phyloP scores from a whole-genome alignment of 1,284 basidiomycete species.

The Grifola frondosa region DNA sequence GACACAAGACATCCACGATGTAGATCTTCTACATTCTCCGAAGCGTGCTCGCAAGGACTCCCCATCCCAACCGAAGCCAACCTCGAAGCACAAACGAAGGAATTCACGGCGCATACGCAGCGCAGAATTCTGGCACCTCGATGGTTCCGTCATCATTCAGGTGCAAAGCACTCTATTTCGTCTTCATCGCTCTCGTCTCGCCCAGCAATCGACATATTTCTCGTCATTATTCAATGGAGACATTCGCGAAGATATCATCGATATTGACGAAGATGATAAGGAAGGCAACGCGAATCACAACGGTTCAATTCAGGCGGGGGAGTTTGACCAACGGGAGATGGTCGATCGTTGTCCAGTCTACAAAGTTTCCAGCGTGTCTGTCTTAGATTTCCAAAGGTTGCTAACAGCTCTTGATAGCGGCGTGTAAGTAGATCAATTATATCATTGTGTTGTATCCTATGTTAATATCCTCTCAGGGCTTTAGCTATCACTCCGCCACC shows the following conservation, averaged over 20 bases:
- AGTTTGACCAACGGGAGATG: constrained; percentile 7
- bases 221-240: constrained; percentile 24
- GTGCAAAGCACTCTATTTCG: constrained; percentile 33
- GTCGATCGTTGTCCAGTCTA: constrained; percentile 33
- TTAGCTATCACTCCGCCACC: constrained; percentile 25
- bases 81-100: constrained; percentile 2
- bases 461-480: constrained; percentile 14
- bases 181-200: constrained; percentile 37
- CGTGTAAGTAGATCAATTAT: constrained; percentile 31
- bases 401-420: constrained; percentile 35
- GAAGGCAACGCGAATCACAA: not conserved
- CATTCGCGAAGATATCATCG: constrained; percentile 10
- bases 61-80: no score
- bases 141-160: constrained; percentile 37
- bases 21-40: no score
- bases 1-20: no score
- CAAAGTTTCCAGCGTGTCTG: constrained; percentile 18
- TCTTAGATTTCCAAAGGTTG: constrained; percentile 36
- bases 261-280: constrained; percentile 1
- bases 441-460: not conserved
- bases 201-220: constrained; percentile 36
- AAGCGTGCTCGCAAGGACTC: no score
- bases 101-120: constrained; percentile 5
- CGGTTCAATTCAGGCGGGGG: not conserved
- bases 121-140: constrained; percentile 35